phyloP scores from a whole-genome alignment of 768 basidiomycete genomes.

The Rhodotorula graminis region DNA sequence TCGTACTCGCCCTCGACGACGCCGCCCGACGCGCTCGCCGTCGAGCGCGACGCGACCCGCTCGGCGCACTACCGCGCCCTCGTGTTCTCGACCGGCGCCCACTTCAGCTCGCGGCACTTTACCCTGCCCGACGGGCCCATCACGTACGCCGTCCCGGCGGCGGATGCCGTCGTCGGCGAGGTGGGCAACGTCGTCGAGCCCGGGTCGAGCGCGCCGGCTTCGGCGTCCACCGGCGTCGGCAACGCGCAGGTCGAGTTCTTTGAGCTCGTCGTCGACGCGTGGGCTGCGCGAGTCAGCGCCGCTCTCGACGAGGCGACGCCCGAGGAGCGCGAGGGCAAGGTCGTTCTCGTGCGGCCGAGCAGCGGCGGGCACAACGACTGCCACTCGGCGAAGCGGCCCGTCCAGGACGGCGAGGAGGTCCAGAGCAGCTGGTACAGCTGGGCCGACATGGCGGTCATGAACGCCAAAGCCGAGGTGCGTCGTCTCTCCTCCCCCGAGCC shows the following conservation, averaged over 20 bases:
- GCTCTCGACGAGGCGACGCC: background rate
- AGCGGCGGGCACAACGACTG: conserved; percentile 5
- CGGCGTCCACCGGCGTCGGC: background rate
- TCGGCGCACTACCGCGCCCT: background rate
- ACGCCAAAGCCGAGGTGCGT: background rate
- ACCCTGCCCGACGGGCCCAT: background rate
- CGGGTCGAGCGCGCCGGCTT: too few species aligned
- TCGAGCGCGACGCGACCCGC: background rate
- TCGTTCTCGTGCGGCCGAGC: background rate
- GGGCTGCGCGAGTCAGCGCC: background rate
- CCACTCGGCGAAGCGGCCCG: background rate
- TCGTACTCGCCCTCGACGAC: background rate
- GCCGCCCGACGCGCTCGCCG: background rate
- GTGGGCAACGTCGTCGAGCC: background rate
- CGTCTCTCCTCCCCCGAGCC: too few species aligned
- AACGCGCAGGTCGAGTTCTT: conserved; percentile 4
- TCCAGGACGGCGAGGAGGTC: background rate
- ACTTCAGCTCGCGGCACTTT: background rate
- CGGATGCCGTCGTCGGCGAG: background rate
- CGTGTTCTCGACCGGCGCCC: conserved; percentile 1
- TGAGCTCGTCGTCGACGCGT: background rate
- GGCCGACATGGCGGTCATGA: conserved; percentile 1
- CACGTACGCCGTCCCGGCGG: background rate
- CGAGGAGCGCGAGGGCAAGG: conserved; percentile 1
- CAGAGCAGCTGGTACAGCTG: background rate